Percentiles rank a stretch among this genome's conserved stretches.
These are phyloP conservation scores for Cyberlindnera veronae DNA, from an alignment of 805 yeast species.

Conservation along the genomic window DNA sequence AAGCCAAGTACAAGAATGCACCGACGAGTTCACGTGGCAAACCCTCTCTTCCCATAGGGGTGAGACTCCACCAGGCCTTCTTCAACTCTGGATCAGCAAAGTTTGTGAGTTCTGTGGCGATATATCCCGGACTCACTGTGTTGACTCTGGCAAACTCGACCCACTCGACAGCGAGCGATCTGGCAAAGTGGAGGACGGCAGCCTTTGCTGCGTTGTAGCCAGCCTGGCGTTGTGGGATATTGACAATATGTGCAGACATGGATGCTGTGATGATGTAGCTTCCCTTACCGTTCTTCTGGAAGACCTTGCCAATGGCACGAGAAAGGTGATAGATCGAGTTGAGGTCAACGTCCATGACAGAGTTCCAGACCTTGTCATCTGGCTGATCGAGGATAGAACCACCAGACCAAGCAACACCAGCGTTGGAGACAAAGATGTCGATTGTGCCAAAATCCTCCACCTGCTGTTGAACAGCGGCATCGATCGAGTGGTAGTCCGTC, in stretches of 20 bases:
- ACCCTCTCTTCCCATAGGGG: conserved; percentile 76
- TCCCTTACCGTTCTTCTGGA: conserved; percentile 73
- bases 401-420: conserved; percentile 80
- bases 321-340: conserved; percentile 82
- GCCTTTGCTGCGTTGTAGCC: conserved; percentile 88
- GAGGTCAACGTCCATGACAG: conserved; percentile 70
- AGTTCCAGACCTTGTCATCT: conserved; percentile 57
- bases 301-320: conserved; percentile 67
- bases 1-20: conserved; percentile 74
- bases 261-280: conserved; percentile 83
- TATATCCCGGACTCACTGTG: conserved; percentile 84
- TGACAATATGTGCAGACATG: conserved; percentile 85
- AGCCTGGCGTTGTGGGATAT: conserved; percentile 83
- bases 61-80: conserved; percentile 45
- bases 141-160: conserved; percentile 80
- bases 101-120: conserved; percentile 63
- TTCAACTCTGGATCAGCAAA: conserved; percentile 43
- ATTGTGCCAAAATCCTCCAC: conserved; percentile 66
- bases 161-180: conserved; percentile 85
- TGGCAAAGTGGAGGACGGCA: conserved; percentile 70
- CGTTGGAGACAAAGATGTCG: conserved; percentile 85
- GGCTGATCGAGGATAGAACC: conserved; percentile 52
- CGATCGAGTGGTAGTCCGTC: conserved; percentile 30
- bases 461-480: conserved; percentile 34
- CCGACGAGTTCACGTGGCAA: conserved; percentile 72